phyloP scores from a whole-genome alignment of 2,329 filamentous ascomycete genomes.

The Pyrenophora seminiperda region DNA sequence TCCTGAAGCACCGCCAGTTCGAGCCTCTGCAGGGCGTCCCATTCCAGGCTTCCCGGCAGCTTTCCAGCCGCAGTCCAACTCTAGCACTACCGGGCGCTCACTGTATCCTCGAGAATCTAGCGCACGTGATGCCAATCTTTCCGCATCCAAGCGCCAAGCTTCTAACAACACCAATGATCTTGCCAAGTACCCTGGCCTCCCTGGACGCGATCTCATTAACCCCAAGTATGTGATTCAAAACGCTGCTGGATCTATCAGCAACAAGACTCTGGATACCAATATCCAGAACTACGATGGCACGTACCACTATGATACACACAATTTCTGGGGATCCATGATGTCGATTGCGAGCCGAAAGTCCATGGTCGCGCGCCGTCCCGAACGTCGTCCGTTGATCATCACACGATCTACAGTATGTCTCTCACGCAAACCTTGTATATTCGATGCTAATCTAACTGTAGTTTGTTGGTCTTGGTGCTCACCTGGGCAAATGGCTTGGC shows the following conservation, averaged over 20 bases:
- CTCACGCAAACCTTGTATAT: neutral
- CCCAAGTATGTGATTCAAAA: conserved; percentile 71
- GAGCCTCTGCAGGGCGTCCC: conserved; percentile 60
- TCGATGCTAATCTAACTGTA: conserved; percentile 5
- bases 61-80: conserved; percentile 62
- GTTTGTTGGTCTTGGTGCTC: conserved; percentile 70
- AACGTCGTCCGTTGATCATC: conserved; percentile 70
- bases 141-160: conserved; percentile 15
- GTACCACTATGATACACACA: conserved; percentile 75
- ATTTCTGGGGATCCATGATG: conserved; percentile 78
- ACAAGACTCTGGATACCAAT: conserved; percentile 65
- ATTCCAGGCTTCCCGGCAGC: conserved; percentile 72
- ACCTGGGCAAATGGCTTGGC: conserved; percentile 65
- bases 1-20: conserved; percentile 67
- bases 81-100: conserved; percentile 22
- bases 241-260: conserved; percentile 48
- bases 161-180: conserved; percentile 44
- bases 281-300: conserved; percentile 70
- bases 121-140: conserved; percentile 5
- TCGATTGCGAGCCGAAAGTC: conserved; percentile 67
- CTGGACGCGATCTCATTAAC: conserved; percentile 67
- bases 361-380: conserved; percentile 68
- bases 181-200: conserved; percentile 57
- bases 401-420: conserved; percentile 65
- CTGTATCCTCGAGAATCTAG: conserved; percentile 11